Evolutionary conservation across 75 land plant genomes (phyloP), one percentile per base, ranked within the genome.

Genomic region (Pinus taeda): DNA sequence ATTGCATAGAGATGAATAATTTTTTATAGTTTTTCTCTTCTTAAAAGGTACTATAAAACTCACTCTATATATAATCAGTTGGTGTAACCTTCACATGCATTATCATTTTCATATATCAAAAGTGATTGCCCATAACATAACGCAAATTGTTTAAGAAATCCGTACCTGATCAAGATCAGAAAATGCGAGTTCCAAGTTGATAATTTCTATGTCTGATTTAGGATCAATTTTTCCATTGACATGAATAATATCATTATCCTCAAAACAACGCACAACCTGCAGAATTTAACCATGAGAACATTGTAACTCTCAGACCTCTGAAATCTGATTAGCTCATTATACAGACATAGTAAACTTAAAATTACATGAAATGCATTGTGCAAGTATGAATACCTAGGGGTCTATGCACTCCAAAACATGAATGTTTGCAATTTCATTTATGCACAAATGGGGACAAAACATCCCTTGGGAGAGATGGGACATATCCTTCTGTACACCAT

Each of bases 251-350:
- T 97, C 98, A 83, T 93, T 83, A 74, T 95, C 98, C 73, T 97
- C 99, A 86, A 97, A 97, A 80, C 99, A 97, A 53, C 99, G 92
- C 12, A 97, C 99, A 60, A 97, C 99, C 95, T 93, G 81, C 75
- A 62, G 66, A 60, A 62, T 24, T 57, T 55, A 53, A 26, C 71
- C 22, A 26, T 24, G 26, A 76, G 74, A 69, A 39, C 20, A 39
- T n/a, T 69, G 49, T 42, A 64, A 69, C 33, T 33, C 42, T 8
- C 36, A 36, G 36, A 6, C 22, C 21, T 22, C 17, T 42, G 3
- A 7, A 42, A 69, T 17, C 24, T 69, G 72, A 69, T 36, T 15
- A n/a, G 13, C 72, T 69, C n/a, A 42, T 37, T 2, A 36, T 69
- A 39, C 17, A 39, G 18, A 69, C 20, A 39, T 69, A 12, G 13